Evolutionary conservation across 2,329 filamentous ascomycete genomes (phyloP), one percentile per base, ranked within the genome.

Genomic region (Ceratocystiopsis minuta): DNA sequence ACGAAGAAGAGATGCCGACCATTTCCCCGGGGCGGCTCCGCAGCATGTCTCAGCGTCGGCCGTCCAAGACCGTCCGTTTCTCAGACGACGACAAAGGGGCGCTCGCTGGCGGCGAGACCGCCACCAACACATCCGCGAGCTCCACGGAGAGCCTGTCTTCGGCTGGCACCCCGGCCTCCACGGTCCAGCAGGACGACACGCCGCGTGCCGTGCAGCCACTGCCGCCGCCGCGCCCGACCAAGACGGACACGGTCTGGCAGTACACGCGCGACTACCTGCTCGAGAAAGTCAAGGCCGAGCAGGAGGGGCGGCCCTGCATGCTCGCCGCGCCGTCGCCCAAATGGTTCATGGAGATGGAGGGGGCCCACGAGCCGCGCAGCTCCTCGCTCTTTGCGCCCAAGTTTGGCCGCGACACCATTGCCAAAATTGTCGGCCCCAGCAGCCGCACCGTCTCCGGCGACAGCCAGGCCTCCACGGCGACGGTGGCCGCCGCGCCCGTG

Each of bases 51-150:
- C 39, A 41, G 24, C 44, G 46, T 2, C 44, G 48, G 0, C 48
- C 45, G 10, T 43, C 48, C 9, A 50, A 49, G 34, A 40, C 45
- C 9, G 47, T 50, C 13, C 45, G 42, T 3, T 50, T 50, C 17
- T 49, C 43, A 0, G 46, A 49, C 15, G 42, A 46, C 1, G 13
- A 36, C 9, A 37, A 15, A 12, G 28, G 32, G 13, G 1, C 14
- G 14, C 20, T 9, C 3, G 13, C 12, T 15, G 34, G 36, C 31
- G 33, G 12, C 1, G 32, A 35, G 1, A 10, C 20, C 12, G 16
- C 36, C 6, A 20, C 9, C 18, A 18, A 16, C 28, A 36, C 32
- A 5, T 13, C 36, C 5, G 16, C 7, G 9, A 13, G n/a, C 32
- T 3, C 16, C 11, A 18, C 31, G 1, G 15, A 16, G 13, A 20